Evolutionary conservation across 148 eudicot genomes (phyloP), one percentile per base, ranked within the genome.

Genomic region (Talinum fruticosum): DNA sequence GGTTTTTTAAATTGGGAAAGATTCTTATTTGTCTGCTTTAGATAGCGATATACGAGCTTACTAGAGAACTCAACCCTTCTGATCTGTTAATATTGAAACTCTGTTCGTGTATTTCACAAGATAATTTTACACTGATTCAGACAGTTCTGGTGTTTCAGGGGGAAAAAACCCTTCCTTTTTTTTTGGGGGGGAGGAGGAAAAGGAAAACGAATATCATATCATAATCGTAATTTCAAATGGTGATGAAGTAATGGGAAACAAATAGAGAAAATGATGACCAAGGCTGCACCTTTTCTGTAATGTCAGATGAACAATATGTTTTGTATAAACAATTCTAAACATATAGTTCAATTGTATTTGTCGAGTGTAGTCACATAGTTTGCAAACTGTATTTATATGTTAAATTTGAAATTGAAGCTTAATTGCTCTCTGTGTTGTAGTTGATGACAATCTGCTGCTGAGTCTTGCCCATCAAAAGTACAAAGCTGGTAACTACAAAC

Each of bases 391-490:
- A 24, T 59, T 59, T 5, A 24, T n/a, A n/a, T 0, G 51, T 71
- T 33, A 44, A 54, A 53, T 10, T 71, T 41, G 16, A 53, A 71
- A 45, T 53, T 65, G 41, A 75, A 73, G 16, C 69, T 51, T 66
- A 37, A 23, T 49, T 45, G 73, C 73, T 44, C 36, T 35, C 6
- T 65, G 24, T 80, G 76, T 35, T 80, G 72, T 86, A 94, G 98
- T 82, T 74, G 97, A 88, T 77, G 99, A 93, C 74, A 93, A 87
- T 51, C 75, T 62, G 74, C 86, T 88, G 72, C 79, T 96, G 87
- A 79, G 72, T 51, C 85, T 93, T 76, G 99, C 97, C 73, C 97
- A 96, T 79, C 93, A 93, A 80, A 92, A 90, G 77, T 93, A 96
- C 83, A 96, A 89, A 84, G 87, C 90, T 87, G 99, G 99, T 53